These are phyloP conservation scores for Fraxinus ornus DNA, from an alignment of 305 asterid genomes.

Conservation along the genomic window DNA sequence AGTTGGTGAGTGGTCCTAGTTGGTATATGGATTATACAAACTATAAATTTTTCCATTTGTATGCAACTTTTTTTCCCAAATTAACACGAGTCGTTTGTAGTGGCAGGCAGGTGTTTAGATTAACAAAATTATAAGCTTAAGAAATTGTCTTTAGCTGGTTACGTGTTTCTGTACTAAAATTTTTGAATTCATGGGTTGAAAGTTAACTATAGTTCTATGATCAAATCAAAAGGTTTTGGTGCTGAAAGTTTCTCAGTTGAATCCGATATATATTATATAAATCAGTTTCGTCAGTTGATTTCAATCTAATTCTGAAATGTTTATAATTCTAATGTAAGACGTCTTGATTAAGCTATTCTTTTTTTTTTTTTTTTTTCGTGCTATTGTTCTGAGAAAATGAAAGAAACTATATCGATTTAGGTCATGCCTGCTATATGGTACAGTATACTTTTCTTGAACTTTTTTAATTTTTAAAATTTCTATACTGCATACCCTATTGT, in stretches of 20 bases:
- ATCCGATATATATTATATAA: not conserved
- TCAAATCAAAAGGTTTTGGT: not conserved
- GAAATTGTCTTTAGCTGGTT: conserved; percentile 4
- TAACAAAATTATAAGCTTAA: not conserved
- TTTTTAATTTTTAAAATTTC: not conserved
- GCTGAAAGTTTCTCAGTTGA: not conserved
- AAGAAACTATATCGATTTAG: not conserved
- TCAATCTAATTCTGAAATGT: not conserved
- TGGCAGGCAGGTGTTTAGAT: not conserved
- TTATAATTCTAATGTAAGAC: not conserved
- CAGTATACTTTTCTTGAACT: not conserved
- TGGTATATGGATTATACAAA: not conserved
- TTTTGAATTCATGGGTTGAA: not conserved
- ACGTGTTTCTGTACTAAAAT: not conserved
- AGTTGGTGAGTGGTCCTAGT: conserved; percentile 60
- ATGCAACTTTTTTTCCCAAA: not conserved
- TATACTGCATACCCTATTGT: not conserved
- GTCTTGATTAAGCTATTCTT: not conserved
- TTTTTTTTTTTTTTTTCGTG: not conserved
- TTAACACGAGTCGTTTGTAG: conserved; percentile 6
- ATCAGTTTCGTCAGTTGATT: not conserved
- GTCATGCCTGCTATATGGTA: not conserved
- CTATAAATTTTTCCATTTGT: not conserved
- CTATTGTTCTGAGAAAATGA: not conserved
- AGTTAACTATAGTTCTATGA: not conserved